Conservation (phyloP, 306 rosid genomes). For the Quercus bicolor region DNA sequence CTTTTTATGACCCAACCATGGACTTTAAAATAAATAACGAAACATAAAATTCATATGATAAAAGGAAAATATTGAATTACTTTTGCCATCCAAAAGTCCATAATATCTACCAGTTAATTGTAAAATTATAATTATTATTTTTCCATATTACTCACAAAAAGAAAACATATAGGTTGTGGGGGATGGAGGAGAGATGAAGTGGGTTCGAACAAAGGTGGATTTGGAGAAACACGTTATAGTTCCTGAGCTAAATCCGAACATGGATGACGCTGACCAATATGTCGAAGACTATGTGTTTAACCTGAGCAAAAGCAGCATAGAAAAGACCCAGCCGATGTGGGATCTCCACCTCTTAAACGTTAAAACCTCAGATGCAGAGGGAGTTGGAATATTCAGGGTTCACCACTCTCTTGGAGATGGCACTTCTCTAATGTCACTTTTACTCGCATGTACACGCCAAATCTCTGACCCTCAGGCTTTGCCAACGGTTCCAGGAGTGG, state of each 20-base stretch:
- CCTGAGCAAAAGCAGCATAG: slow-evolving; percentile 27
- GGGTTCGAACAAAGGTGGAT: slow-evolving; percentile 36
- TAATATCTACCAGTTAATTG: too few relatives aligned
- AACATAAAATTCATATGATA: too few relatives aligned
- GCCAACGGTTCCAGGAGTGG: slow-evolving; percentile 23
- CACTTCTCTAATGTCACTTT: slow-evolving; percentile 34
- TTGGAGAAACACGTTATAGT: slow-evolving; percentile 20
- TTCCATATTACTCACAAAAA: background rate
- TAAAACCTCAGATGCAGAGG: slow-evolving; percentile 29
- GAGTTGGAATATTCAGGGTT: slow-evolving; percentile 22
- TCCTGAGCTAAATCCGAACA: slow-evolving; percentile 2
- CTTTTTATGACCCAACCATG: too few relatives aligned
- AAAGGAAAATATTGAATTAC: too few relatives aligned
- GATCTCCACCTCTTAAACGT: slow-evolving; percentile 34
- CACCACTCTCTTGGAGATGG: slow-evolving; percentile 49
- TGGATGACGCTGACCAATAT: slow-evolving; percentile 7
- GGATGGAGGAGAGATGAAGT: slow-evolving; percentile 22
- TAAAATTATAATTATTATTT: background rate
- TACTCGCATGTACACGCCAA: slow-evolving; percentile 33
- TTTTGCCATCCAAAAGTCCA: too few relatives aligned
- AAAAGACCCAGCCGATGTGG: slow-evolving; percentile 36
- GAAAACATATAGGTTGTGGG: slow-evolving; percentile 12
- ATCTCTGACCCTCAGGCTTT: slow-evolving; percentile 25
- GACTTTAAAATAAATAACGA: too few relatives aligned
- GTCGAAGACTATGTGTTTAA: slow-evolving; percentile 31